A percentile compares a stretch with the other conserved stretches of the same genome.
phyloP scores from a whole-genome alignment of 2,329 filamentous ascomycete genomes.

The Colletotrichum lupini region DNA sequence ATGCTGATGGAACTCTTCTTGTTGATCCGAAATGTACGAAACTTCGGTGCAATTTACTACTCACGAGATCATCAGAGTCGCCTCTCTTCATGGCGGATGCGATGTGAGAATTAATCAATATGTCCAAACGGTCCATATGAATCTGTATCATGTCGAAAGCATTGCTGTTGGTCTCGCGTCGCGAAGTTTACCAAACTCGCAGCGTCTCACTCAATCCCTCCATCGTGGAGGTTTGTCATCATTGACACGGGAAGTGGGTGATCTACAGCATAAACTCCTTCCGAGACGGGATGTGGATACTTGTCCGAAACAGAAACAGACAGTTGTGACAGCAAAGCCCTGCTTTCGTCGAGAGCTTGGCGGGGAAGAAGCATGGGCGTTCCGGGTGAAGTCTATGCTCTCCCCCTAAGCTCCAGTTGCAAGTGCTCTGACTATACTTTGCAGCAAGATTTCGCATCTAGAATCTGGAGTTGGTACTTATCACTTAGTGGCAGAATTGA shows the following conservation, averaged over 20 bases:
- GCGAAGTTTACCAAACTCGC: neutral
- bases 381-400: neutral
- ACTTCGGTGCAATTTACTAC: neutral
- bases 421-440: no score
- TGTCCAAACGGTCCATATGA: neutral
- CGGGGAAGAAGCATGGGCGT: neutral
- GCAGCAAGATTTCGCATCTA: no score
- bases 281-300: slow-evolving; percentile 11
- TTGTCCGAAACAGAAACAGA: neutral
- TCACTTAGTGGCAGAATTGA: no score
- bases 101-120: neutral
- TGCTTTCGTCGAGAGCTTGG: neutral
- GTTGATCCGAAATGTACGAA: neutral
- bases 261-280: neutral
- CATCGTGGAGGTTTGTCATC: neutral
- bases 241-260: neutral
- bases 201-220: neutral
- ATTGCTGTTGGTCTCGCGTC: neutral
- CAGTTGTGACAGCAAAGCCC: neutral
- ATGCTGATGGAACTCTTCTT: no score
- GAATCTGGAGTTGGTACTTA: no score
- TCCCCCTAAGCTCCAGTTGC: no score
- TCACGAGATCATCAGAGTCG: neutral
- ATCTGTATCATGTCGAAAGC: neutral
- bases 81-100: neutral